Base-by-base conservation (phyloP, 176 grass and related monocot species). In the Ensete glaucum region DNA sequence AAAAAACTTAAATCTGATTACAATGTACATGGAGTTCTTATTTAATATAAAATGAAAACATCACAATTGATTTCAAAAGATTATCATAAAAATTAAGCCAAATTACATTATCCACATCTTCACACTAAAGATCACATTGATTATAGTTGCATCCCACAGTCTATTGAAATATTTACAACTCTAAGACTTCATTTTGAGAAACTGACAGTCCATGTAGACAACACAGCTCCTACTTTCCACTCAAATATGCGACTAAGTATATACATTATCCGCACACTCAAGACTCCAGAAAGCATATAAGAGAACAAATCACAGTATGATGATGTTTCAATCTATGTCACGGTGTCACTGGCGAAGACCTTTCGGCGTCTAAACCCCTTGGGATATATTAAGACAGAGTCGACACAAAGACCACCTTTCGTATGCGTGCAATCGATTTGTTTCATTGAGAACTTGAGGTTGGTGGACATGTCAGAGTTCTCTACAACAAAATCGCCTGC, bases 341-440 rank as follows among this genome's bases (percentile, higher is more conserved):
- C 11, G 15, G 20, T 19, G 67, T 70, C 67, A 70, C 19, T 17
- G 67, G 15, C 20, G 1, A 70, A 51, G 67, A 70, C 48, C 19
- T 70, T 70, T 70, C 48, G 48, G 19, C 11, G 16, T 21, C 67
- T 70, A 51, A 21, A 70, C 1, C 67, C 67, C 12, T 50, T 70
- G 16, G 67, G 67, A 70, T 70, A 52, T 49, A 70, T 70, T 9
- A 70, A 20, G 19, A 51, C 67, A 50, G 48, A 70, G 20, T 70
- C 67, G 21, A 70, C 67, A 50, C 67, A 70, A n/a, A 70, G 67
- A 17, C 67, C 67, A 0, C 67, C 67, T 70, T 70, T 70, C 1
- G 67, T 70, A 25, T 70, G 67, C 1, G 67, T 70, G 67, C 67
- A 70, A 25, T 70, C 67, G 9, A 52, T 70, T 20, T 70, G 67